Evolutionary conservation across 805 yeast genomes (phyloP).

Genomic region (Saturnispora galanensis): DNA sequence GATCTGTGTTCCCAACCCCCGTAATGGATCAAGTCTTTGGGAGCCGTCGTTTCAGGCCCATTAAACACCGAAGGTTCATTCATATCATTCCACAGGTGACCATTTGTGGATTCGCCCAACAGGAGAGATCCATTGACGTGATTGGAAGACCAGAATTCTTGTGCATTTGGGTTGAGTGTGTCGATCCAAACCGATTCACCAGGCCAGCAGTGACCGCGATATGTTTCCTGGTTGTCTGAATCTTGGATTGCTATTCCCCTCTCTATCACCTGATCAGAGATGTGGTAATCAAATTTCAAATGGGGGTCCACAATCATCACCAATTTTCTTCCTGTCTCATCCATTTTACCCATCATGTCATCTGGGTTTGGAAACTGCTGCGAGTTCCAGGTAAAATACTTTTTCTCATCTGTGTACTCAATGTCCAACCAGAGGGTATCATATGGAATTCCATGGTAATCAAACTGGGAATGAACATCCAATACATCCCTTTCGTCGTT

Average conservation of each 20-base stretch:
- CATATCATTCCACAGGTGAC: conserved; percentile 96
- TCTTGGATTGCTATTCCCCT: conserved; percentile 43
- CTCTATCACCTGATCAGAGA: conserved; percentile 43
- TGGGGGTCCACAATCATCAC: conserved; percentile 91
- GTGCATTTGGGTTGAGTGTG: conserved; percentile 56
- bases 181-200: conserved; percentile 95
- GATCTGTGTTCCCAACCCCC: conserved; percentile 88
- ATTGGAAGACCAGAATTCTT: conserved; percentile 46
- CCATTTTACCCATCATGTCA: conserved; percentile 55
- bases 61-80: conserved; percentile 92
- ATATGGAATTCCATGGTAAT: conserved; percentile 64
- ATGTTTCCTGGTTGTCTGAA: conserved; percentile 35
- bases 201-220: conserved; percentile 94
- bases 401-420: conserved; percentile 79
- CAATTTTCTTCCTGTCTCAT: conserved; percentile 64
- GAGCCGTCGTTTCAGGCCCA: conserved; percentile 91
- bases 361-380: conserved; percentile 67
- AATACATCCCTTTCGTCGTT: conserved; percentile 79
- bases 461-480: conserved; percentile 61
- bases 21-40: conserved; percentile 67
- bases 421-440: conserved; percentile 94
- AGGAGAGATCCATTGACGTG: conserved; percentile 37
- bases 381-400: conserved; percentile 86
- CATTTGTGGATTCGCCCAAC: conserved; percentile 46
- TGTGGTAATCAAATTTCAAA: conserved; percentile 58